A percentile compares a stretch with the other conserved stretches of the same genome.
Evolutionary conservation across 805 yeast species (phyloP).

Genomic region (Yamadazyma laniorum): DNA sequence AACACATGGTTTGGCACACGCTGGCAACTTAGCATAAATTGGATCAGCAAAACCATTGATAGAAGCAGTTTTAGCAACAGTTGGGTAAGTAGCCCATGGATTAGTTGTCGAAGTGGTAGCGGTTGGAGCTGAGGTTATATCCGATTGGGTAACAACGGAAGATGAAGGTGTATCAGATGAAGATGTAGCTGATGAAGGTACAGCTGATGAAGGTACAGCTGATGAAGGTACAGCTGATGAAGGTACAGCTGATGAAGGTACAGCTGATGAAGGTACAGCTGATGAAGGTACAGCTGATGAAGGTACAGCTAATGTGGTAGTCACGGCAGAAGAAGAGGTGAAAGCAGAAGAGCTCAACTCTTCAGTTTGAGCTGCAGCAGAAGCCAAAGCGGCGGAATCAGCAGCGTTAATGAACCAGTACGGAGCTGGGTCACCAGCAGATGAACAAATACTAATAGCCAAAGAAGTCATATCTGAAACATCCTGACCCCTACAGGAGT

Average conservation of each 20-base stretch:
- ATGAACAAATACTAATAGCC: slow-evolving; percentile 27
- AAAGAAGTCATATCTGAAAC: slow-evolving; percentile 24
- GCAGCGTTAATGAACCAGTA: slow-evolving; percentile 30
- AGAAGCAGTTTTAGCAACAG: slow-evolving; percentile 44
- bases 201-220: background rate
- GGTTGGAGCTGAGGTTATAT: background rate
- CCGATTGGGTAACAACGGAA: background rate
- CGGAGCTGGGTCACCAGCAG: slow-evolving; percentile 27
- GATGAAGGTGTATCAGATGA: background rate
- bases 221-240: background rate
- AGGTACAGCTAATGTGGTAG: background rate
- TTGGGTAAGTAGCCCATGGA: slow-evolving; percentile 42
- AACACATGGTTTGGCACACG: slow-evolving; percentile 43
- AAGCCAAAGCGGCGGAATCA: slow-evolving; percentile 20
- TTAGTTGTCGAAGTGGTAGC: slow-evolving; percentile 9
- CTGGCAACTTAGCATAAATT: slow-evolving; percentile 35
- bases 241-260: background rate
- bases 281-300: background rate
- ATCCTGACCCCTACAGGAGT: slow-evolving; percentile 32
- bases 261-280: background rate
- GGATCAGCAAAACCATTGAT: slow-evolving; percentile 51
- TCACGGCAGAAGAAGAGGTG: no score
- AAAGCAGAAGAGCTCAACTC: background rate
- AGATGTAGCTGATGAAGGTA: background rate
- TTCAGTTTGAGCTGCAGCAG: slow-evolving; percentile 20